phyloP scores from a whole-genome alignment of 2,329 filamentous ascomycete genomes.

The Diaporthe sp. region DNA sequence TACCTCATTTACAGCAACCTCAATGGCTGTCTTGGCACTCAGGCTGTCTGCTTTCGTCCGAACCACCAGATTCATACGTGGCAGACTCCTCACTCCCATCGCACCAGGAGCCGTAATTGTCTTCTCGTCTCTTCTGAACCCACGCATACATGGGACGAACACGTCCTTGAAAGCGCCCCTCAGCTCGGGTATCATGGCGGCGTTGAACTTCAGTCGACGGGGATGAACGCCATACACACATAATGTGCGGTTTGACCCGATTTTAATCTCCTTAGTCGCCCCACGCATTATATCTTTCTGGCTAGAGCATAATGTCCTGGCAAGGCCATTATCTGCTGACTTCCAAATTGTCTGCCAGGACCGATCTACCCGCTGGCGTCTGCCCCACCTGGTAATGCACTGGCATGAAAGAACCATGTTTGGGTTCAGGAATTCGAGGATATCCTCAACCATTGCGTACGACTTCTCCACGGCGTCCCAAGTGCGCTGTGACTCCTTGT shows the following conservation, averaged over 20 bases:
- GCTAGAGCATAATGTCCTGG: neutral
- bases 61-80: too few relatives aligned
- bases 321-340: neutral
- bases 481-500: too few relatives aligned
- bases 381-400: neutral
- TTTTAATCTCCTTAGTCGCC: neutral
- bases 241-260: neutral
- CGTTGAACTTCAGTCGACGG: neutral
- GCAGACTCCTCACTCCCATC: too few relatives aligned
- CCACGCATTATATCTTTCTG: neutral
- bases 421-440: constrained; percentile 2
- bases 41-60: neutral
- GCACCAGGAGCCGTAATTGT: too few relatives aligned
- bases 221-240: constrained; percentile 7
- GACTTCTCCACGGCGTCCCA: constrained; percentile 11
- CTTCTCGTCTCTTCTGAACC: neutral
- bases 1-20: neutral
- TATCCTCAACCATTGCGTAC: neutral
- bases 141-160: neutral
- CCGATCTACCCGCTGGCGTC: neutral
- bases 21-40: too few relatives aligned
- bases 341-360: neutral
- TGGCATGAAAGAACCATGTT: constrained; percentile 14
- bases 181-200: neutral
- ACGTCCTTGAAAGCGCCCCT: constrained; percentile 18